Base-by-base conservation (phyloP, 306 rosid species). In the Cucumis hystrix region DNA sequence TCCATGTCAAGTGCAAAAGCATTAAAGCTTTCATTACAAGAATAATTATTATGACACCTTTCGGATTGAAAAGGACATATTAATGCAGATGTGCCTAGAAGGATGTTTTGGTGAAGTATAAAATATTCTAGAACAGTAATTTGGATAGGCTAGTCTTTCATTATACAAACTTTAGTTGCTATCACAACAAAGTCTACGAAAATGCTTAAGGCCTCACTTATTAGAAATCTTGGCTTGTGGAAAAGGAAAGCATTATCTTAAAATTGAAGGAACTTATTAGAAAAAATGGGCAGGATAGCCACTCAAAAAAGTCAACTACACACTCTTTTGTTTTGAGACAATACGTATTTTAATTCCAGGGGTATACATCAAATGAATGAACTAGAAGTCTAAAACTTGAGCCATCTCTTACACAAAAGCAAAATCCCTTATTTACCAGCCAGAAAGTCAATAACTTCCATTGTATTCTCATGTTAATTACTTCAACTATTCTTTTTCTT, bases 361-460 rank as follows among this genome's bases (percentile, higher is more conserved):
- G 60, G 61, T 72, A 72, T 16, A 51, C 76, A 28, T 51, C 76
- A 71, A 71, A 49, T 25, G 60, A 13, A 71, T 71, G 76, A 47
- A 51, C 21, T 71, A 71, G 61, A 47, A 16, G 43, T 71, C 23
- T 15, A 72, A 72, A 7, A 47, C 61, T 21, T 16, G 4, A 9
- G 8, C 7, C 30, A 72, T 72, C 61, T 15, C 43, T 17, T 49
- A 23, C 20, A 25, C 76, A 71, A 14, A 71, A 71, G 21, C 25
- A 45, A 71, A 49, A 25, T 25, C 59, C 39, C 58, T 23, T 41
- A 13, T 47, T 69, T 69, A 69, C 57, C 39, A 43, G 59, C 76
- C 9, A 49, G 43, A 72, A 71, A 25, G 40, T 72, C 76, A 21
- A 70, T 47, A 28, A 70, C 61, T 72, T 51, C 59, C 14, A 7